Percentiles rank a stretch among this genome's conserved stretches.
Evolutionary conservation across 2,329 filamentous ascomycete genomes (phyloP).

Genomic region (Periconia sp.): DNA sequence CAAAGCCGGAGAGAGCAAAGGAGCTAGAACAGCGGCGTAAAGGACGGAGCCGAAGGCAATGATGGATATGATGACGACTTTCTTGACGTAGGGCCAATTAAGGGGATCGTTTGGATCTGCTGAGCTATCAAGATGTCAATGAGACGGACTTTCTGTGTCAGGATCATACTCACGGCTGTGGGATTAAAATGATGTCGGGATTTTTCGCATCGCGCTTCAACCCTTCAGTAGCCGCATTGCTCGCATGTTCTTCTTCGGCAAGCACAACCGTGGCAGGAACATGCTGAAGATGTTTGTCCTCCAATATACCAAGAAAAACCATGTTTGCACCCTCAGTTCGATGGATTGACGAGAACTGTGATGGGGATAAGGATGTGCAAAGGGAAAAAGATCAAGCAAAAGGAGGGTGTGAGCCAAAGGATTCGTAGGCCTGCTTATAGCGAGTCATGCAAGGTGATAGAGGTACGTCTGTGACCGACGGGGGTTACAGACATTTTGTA

Average conservation of each 20-base stretch:
- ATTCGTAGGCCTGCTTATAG: background rate
- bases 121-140: conserved; percentile 33
- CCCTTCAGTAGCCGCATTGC: conserved; percentile 16
- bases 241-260: conserved; percentile 23
- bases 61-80: conserved; percentile 35
- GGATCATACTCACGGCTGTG: conserved; percentile 30
- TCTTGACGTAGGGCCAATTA: conserved; percentile 37
- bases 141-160: background rate
- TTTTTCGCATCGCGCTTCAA: conserved; percentile 37
- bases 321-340: conserved; percentile 13
- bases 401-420: background rate
- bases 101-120: conserved; percentile 41
- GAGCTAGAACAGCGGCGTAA: conserved; percentile 35
- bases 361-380: background rate
- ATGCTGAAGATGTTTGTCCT: conserved; percentile 36
- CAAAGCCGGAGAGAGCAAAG: conserved; percentile 39
- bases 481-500: background rate
- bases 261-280: conserved; percentile 39
- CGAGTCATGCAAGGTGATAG: background rate
- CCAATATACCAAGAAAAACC: conserved; percentile 37
- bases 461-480: background rate
- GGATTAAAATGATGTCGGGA: conserved; percentile 36
- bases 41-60: conserved; percentile 35
- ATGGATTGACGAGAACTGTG: background rate
- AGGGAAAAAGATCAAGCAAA: background rate